Conservation (phyloP, 257 asterid species). For the Solanum etuberosum region DNA sequence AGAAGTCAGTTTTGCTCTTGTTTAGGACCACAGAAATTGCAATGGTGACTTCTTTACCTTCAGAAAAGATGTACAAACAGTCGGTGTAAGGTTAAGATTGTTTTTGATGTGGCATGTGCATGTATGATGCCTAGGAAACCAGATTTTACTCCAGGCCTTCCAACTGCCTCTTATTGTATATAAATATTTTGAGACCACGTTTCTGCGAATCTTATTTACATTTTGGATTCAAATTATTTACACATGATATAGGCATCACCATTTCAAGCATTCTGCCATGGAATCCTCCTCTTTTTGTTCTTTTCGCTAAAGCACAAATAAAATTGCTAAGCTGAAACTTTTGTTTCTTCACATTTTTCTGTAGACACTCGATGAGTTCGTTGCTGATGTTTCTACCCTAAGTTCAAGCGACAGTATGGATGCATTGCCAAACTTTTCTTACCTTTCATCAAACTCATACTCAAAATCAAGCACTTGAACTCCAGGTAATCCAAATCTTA, state of each 20-base stretch:
- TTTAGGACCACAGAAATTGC: neutral
- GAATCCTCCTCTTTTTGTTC: neutral
- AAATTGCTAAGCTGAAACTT: neutral
- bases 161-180: neutral
- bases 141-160: neutral
- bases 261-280: neutral
- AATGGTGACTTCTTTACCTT: neutral
- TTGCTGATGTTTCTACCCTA: neutral
- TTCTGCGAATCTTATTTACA: neutral
- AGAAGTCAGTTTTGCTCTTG: neutral
- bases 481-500: neutral
- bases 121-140: neutral
- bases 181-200: neutral
- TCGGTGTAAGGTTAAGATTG: neutral
- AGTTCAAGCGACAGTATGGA: neutral
- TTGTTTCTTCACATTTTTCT: neutral
- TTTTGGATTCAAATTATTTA: neutral
- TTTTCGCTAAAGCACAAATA: neutral
- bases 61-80: neutral
- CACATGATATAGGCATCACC: neutral
- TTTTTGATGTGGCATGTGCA: neutral
- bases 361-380: slow-evolving; percentile 2
- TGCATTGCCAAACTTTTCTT: neutral
- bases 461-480: neutral
- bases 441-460: neutral